Conservation (phyloP, 306 rosid species). For the Begonia fuchsioides region DNA sequence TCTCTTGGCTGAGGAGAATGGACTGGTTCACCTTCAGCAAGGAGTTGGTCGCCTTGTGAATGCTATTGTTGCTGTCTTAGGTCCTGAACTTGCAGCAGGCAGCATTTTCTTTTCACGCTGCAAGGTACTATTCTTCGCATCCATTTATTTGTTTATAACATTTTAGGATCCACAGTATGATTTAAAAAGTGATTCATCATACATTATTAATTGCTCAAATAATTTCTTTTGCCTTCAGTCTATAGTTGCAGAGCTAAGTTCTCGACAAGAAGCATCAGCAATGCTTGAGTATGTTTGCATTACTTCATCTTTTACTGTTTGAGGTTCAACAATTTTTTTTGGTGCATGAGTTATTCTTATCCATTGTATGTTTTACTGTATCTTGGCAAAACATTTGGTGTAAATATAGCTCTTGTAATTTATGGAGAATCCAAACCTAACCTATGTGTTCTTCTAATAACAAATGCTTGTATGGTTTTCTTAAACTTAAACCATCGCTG, state of each 20-base stretch:
- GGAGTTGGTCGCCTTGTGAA: conserved; percentile 94
- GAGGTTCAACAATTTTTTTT: too few relatives aligned
- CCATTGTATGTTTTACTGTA: too few relatives aligned
- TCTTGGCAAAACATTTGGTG: too few relatives aligned
- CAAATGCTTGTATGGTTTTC: too few relatives aligned
- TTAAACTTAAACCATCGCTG: too few relatives aligned
- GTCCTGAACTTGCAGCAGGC: conserved; percentile 98
- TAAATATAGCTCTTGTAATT: too few relatives aligned
- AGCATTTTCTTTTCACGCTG: conserved; percentile 96
- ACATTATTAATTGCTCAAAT: neutral
- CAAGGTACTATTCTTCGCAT: conserved; percentile 36
- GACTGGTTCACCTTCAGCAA: conserved; percentile 81
- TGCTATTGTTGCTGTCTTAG: conserved; percentile 87
- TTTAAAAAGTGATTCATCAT: too few relatives aligned
- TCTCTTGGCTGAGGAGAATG: conserved; percentile 85
- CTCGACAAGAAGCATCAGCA: conserved; percentile 83
- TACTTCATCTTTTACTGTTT: neutral
- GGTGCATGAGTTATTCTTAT: too few relatives aligned
- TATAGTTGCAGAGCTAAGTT: conserved; percentile 83
- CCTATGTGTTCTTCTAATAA: too few relatives aligned
- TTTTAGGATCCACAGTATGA: too few relatives aligned
- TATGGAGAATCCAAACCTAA: too few relatives aligned
- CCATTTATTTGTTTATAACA: neutral
- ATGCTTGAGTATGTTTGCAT: conserved; percentile 65
- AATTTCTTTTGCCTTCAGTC: conserved; percentile 40